Base-by-base conservation (phyloP, 306 rosid genomes). In the Oemleria cerasiformis region DNA sequence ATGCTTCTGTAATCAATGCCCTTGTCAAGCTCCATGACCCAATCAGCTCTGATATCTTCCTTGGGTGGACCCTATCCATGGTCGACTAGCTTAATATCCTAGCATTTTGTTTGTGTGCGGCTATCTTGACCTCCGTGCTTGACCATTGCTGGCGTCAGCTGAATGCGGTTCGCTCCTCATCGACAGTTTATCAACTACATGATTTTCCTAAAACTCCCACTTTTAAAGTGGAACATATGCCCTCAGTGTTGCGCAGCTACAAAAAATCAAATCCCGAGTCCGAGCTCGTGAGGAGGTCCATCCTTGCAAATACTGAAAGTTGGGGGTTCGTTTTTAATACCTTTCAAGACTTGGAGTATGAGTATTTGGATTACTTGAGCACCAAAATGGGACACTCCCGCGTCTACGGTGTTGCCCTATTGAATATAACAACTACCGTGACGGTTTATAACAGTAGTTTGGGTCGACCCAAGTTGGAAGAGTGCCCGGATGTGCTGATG, bases 261-360 rank as follows among this genome's bases (percentile, higher is more conserved):
- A 70, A 20, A 21, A 87, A 84, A 71, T 71, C 86, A 0, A 80
- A 85, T 0, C 87, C 85, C 0, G 87, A 85, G 1, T 74, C 78
- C 0, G 84, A 82, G 70, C 43, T 88, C n/a, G n/a, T 91, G 3
- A 84, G 36, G 39, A 79, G 73, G 34, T 68, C 74, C 21, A 19
- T 66, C 1, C 0, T 75, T 0, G 84, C 83, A 2, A 91, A 88
- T 55, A 9, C 20, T 0, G 5, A 34, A 5, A 70, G 87, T 19
- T 91, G 95, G 92, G 95, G 78, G 0, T 61, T 70, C 12, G 57
- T 88, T 17, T 57, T 91, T 39, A 83, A 84, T 54, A 72, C 77
- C 12, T 84, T 82, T 17, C 40, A 62, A 10, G 84, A 41, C 0
- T 16, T 91, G 56, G 97, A 91, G 12, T 79, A 63, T 0, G 70